phyloP scores from a whole-genome alignment of 805 yeast genomes.

The Jamesozyma piceae region DNA sequence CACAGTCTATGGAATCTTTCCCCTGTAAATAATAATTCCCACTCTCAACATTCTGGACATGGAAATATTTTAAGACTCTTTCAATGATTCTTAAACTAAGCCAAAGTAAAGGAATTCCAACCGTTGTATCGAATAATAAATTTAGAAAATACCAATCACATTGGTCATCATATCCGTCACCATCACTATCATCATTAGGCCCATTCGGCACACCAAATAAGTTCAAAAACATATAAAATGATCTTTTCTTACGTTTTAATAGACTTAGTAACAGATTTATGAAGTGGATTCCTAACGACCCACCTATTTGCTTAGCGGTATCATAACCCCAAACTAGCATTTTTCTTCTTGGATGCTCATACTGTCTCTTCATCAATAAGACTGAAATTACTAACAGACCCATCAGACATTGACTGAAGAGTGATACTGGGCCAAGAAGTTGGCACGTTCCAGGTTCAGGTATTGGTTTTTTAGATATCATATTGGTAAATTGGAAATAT shows the following conservation, averaged over 20 bases:
- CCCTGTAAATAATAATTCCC: constrained; percentile 32
- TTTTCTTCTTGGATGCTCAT: constrained; percentile 79
- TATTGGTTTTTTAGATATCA: background rate
- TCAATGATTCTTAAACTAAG: constrained; percentile 44
- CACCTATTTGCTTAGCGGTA: constrained; percentile 80
- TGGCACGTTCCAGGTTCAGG: constrained; percentile 36
- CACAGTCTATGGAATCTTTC: background rate
- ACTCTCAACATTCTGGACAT: constrained; percentile 37
- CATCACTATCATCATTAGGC: constrained; percentile 2
- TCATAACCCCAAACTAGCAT: constrained; percentile 86
- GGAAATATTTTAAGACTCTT: constrained; percentile 26
- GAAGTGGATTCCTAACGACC: constrained; percentile 76
- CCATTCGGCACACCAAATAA: constrained; percentile 1
- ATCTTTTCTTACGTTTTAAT: constrained; percentile 33
- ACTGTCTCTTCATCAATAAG: constrained; percentile 61
- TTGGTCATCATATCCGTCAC: constrained; percentile 49
- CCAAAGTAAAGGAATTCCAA: constrained; percentile 82
- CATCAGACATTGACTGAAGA: constrained; percentile 63
- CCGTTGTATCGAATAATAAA: constrained; percentile 81
- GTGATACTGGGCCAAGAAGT: constrained; percentile 77
- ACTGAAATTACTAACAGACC: constrained; percentile 72
- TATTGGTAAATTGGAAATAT: background rate
- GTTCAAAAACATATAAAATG: background rate
- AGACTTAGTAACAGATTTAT: constrained; percentile 67
- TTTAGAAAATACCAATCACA: constrained; percentile 94